These are phyloP conservation scores for Lanmaoa pseudosensibilis DNA, from an alignment of 768 basidiomycete genomes.

Conservation along the genomic window DNA sequence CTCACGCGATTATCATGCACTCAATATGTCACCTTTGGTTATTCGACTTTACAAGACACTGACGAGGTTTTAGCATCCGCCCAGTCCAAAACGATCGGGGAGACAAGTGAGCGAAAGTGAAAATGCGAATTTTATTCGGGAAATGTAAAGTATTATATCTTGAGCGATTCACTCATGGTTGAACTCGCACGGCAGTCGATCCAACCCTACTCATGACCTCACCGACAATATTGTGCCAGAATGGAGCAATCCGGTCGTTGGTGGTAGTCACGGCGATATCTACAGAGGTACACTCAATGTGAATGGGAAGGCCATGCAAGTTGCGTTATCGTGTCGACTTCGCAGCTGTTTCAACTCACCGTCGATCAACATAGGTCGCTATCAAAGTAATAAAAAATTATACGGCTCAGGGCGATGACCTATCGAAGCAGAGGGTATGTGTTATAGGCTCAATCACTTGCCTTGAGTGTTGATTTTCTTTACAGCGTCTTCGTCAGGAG, in stretches of 20 bases:
- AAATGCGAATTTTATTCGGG: background rate
- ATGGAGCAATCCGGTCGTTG: constrained; percentile 11
- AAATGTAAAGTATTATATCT: constrained; percentile 9
- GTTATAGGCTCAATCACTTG: too few relatives aligned
- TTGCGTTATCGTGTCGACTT: background rate
- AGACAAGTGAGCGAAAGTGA: background rate
- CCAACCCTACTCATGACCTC: constrained; percentile 13
- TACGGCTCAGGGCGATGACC: constrained; percentile 8
- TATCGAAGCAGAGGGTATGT: constrained; percentile 18
- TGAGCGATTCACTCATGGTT: background rate
- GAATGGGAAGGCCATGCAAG: constrained; percentile 11
- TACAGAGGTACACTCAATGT: constrained; percentile 17
- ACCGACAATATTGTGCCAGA: constrained; percentile 12
- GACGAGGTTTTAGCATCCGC: background rate
- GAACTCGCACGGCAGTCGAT: constrained; percentile 12
- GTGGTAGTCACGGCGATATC: constrained; percentile 23
- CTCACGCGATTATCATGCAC: background rate
- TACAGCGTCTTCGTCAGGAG: constrained; percentile 29
- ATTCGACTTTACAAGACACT: background rate
- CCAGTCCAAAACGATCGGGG: constrained; percentile 1
- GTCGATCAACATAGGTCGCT: constrained; percentile 14
- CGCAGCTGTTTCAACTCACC: background rate
- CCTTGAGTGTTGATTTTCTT: background rate
- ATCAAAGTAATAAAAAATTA: constrained; percentile 29
- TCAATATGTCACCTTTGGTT: background rate